phyloP scores from a whole-genome alignment of 1,139 yeast species.

The Candida albicans region DNA sequence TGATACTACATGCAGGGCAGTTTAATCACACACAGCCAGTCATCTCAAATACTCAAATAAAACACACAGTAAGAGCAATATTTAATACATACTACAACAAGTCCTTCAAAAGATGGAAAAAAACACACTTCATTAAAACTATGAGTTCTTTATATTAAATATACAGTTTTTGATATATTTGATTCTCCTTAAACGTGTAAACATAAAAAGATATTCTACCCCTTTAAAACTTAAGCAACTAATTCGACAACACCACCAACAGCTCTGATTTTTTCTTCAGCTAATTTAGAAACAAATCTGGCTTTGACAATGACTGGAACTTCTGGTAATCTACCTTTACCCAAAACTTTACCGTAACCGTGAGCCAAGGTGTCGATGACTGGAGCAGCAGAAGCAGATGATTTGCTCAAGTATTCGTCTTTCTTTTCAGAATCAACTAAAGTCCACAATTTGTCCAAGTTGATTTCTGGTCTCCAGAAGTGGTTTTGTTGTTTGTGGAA shows the following conservation, averaged over 20 bases:
- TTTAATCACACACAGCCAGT: too few species aligned
- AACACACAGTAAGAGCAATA: too few species aligned
- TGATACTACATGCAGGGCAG: too few species aligned
- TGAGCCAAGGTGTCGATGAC: constrained; percentile 99
- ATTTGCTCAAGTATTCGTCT: constrained; percentile 87
- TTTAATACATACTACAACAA: too few species aligned
- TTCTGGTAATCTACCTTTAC: constrained; percentile 97
- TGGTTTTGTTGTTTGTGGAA: constrained; percentile 97
- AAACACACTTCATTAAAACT: background rate
- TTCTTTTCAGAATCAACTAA: constrained; percentile 92
- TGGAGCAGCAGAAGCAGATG: constrained; percentile 92
- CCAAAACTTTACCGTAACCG: constrained; percentile 99
- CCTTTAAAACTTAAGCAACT: constrained; percentile 69
- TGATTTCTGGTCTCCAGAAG: constrained; percentile 97
- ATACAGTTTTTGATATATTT: constrained; percentile 11
- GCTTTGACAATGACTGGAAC: constrained; percentile 99
- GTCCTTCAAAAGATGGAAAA: background rate
- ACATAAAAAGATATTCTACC: constrained; percentile 1
- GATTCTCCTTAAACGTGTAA: background rate
- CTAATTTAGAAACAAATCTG: constrained; percentile 97
- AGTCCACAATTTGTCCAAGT: constrained; percentile 99
- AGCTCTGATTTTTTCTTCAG: constrained; percentile 99
- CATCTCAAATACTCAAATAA: too few species aligned
- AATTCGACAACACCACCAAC: constrained; percentile 99
- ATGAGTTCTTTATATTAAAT: constrained; percentile 13